Base-by-base conservation (phyloP, 208 protist species). In the Leptomonas seymouri region DNA sequence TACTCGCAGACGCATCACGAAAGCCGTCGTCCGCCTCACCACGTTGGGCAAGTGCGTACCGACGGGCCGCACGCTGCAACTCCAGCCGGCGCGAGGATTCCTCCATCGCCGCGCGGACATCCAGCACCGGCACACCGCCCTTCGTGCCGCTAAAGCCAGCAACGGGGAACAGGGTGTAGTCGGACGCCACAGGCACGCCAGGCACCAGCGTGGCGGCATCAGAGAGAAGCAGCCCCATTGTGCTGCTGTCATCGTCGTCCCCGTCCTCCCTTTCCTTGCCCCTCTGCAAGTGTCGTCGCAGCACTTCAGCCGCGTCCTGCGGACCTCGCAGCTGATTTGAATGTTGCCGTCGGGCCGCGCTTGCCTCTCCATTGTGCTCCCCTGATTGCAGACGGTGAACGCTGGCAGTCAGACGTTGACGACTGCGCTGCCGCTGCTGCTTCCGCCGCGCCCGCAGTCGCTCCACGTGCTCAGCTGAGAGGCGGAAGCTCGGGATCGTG, bases 101-200 rank as follows among this genome's bases (percentile, higher is more conserved):
- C 73, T 91, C 84, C 77, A 93, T 80, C 0, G 88, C 86, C 0
- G 82, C 80, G 27, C 82, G 85, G 36, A 91, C 55, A 31, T 90
- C 86, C 28, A 82, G 58, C 49, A 77, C 57, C 51, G 45, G 23
- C 27, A 25, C 57, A 31, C 15, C 58, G 23, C 51, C 74, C 44
- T 15, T 58, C 9, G 2, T 30, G 23, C 12, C 42, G 1, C 5
- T 63, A n/a, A n/a, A n/a, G n/a, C 34, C 58, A 18, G 16, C 14
- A 20, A 65, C 44, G 28, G 62, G 66, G 51, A 56, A 80, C 7
- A 59, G 64, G 58, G 72, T 80, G 76, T 34, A 80, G 49, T 44
- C 70, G 20, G 50, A 73, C 34, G 44, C 25, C 46, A 74, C 67
- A 0, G 56, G 21, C 18, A 76, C 71, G 27, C 71, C 71, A 0